A percentile compares a stretch with the other conserved stretches of the same genome.
Evolutionary conservation across 2,329 filamentous ascomycete species (phyloP).

Genomic region (Neonectria magnoliae): DNA sequence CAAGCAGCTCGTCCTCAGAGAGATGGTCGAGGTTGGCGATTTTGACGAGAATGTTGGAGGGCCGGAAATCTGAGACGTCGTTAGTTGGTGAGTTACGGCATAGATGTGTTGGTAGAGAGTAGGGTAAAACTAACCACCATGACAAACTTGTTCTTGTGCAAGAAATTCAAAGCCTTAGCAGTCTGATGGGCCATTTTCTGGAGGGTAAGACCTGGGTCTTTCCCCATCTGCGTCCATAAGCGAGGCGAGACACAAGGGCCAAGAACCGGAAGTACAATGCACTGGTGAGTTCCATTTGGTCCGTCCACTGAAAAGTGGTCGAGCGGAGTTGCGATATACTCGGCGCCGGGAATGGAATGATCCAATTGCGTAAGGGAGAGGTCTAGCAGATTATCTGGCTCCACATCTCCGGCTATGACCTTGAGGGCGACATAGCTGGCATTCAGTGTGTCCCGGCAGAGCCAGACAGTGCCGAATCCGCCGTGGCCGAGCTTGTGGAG

Average conservation of each 20-base stretch:
- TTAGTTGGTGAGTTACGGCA: too few relatives aligned
- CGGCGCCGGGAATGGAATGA: not conserved
- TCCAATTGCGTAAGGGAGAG: not conserved
- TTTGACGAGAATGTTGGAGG: constrained; percentile 41
- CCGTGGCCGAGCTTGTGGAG: constrained; percentile 31
- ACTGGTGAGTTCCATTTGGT: constrained; percentile 40
- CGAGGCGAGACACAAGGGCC: constrained; percentile 39
- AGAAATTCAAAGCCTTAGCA: constrained; percentile 32
- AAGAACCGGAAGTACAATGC: constrained; percentile 41
- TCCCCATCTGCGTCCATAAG: constrained; percentile 16
- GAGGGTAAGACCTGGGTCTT: constrained; percentile 13
- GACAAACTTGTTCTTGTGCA: constrained; percentile 43
- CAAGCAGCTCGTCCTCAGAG: constrained; percentile 32
- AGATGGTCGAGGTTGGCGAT: constrained; percentile 37
- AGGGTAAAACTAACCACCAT: constrained; percentile 40
- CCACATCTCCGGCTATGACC: not conserved
- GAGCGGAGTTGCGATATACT: not conserved
- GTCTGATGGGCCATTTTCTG: constrained; percentile 35
- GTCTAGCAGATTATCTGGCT: not conserved
- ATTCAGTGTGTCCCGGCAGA: constrained; percentile 13
- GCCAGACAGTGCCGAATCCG: constrained; percentile 22
- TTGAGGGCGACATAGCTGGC: not conserved
- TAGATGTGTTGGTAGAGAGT: not conserved
- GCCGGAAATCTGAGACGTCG: constrained; percentile 37
- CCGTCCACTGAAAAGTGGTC: not conserved